Conservation (phyloP, 139 green algal species). For the Pseudopediastrum boryanum region DNA sequence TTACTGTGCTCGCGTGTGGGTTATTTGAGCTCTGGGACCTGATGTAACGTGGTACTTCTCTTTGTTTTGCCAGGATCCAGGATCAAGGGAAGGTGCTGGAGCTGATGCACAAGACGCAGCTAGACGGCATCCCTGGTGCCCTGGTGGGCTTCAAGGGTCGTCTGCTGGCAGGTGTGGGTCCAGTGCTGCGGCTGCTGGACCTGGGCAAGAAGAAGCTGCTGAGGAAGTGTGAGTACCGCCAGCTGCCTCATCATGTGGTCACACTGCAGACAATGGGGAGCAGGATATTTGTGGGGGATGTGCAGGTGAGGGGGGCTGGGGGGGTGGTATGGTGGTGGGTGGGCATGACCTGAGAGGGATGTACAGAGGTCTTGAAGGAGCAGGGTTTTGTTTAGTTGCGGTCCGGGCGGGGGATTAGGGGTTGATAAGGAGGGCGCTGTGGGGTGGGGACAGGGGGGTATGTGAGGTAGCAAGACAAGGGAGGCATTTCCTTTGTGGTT, state of each 20-base stretch:
- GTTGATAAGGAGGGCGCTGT: too few relatives aligned
- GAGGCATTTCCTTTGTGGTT: too few relatives aligned
- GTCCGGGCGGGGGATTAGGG: neutral
- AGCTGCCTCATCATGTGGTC: constrained; percentile 41
- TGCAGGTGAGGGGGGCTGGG: constrained; percentile 17
- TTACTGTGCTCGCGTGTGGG: too few relatives aligned
- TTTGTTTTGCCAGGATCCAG: constrained; percentile 46
- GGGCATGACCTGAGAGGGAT: too few relatives aligned
- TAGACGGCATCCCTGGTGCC: constrained; percentile 80
- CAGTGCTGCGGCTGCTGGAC: constrained; percentile 91
- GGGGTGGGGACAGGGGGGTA: too few relatives aligned
- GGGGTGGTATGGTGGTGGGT: too few relatives aligned
- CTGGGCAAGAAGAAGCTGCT: constrained; percentile 97
- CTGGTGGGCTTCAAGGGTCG: constrained; percentile 87
- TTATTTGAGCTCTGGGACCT: too few relatives aligned
- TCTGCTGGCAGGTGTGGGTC: constrained; percentile 90
- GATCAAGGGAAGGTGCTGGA: constrained; percentile 72
- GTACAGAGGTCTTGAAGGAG: constrained; percentile 36
- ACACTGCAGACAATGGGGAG: constrained; percentile 26
- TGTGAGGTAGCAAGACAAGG: too few relatives aligned
- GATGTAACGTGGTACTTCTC: too few relatives aligned
- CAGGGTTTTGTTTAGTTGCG: neutral
- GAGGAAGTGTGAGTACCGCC: constrained; percentile 93
- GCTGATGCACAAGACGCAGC: constrained; percentile 91
- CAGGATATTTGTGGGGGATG: constrained; percentile 26